These are phyloP conservation scores for Neurospora sp. DNA, from an alignment of 495 filamentous ascomycete genomes.

Conservation along the genomic window DNA sequence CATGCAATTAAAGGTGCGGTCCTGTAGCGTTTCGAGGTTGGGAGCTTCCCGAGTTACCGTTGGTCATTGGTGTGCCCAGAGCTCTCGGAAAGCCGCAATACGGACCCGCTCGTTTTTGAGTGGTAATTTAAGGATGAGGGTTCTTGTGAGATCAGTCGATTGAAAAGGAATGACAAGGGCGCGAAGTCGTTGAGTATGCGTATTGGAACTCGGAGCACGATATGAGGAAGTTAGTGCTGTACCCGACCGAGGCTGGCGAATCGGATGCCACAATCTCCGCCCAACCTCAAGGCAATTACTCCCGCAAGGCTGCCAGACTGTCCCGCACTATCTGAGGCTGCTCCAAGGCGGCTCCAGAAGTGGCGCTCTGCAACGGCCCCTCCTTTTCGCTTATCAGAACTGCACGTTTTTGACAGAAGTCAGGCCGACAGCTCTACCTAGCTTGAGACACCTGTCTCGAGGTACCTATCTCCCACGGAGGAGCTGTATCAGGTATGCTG, in stretches of 20 bases:
- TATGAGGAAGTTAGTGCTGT: not conserved
- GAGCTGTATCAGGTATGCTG: not conserved
- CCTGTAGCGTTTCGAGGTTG: not conserved
- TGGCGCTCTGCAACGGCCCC: not conserved
- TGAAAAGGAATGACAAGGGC: not conserved
- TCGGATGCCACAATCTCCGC: not conserved
- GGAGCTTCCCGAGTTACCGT: not conserved
- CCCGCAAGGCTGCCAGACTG: not conserved
- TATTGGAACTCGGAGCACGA: not conserved
- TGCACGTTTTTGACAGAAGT: not conserved
- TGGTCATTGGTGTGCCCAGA: not conserved
- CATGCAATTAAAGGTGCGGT: slow-evolving; percentile 3
- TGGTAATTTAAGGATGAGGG: not conserved
- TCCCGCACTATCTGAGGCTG: not conserved
- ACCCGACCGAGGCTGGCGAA: not conserved
- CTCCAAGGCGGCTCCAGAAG: not conserved
- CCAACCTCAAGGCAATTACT: not conserved
- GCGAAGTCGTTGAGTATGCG: not conserved
- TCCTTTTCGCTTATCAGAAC: not conserved
- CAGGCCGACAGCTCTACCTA: not conserved
- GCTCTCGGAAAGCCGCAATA: not conserved
- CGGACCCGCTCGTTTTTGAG: not conserved
- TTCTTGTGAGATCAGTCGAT: not conserved
- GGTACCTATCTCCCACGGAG: not conserved
- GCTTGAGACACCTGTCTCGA: not conserved